A percentile compares a stretch with the other conserved stretches of the same genome.
phyloP scores from a whole-genome alignment of 495 filamentous ascomycete genomes.

The Annulohypoxylon moriforme region DNA sequence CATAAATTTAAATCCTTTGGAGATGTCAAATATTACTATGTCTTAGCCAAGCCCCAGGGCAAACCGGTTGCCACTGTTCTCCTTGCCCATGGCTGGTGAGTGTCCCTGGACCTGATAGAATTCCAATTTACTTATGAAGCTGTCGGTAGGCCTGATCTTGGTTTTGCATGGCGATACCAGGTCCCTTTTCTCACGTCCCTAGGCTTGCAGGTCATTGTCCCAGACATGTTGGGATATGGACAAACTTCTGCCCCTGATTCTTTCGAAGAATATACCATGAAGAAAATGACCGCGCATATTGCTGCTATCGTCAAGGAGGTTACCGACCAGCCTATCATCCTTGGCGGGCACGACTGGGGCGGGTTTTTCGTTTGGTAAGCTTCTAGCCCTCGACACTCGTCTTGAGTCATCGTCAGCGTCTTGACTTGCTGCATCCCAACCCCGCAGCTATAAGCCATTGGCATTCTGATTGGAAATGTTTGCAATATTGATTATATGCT shows the following conservation, averaged over 20 bases:
- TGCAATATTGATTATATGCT: neutral
- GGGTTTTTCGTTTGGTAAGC: slow-evolving; percentile 60
- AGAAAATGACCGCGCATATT: slow-evolving; percentile 76
- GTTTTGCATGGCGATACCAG: slow-evolving; percentile 82
- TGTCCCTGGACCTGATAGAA: neutral
- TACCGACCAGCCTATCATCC: slow-evolving; percentile 57
- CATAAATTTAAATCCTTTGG: slow-evolving; percentile 70
- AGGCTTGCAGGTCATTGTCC: slow-evolving; percentile 77
- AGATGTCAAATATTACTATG: slow-evolving; percentile 75
- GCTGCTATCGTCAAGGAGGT: slow-evolving; percentile 65
- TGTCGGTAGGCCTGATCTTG: slow-evolving; percentile 66
- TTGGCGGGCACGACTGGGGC: slow-evolving; percentile 92
- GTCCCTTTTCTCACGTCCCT: slow-evolving; percentile 78
- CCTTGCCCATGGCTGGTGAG: slow-evolving; percentile 68
- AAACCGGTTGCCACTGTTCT: slow-evolving; percentile 71
- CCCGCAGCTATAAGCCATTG: neutral
- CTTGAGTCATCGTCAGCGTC: neutral
- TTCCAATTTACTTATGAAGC: slow-evolving; percentile 56
- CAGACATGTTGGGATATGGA: slow-evolving; percentile 87
- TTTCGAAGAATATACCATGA: slow-evolving; percentile 70
- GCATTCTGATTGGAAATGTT: slow-evolving; percentile 48
- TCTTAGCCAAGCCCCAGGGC: slow-evolving; percentile 69
- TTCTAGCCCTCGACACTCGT: neutral
- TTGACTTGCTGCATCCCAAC: neutral
- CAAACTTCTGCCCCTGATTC: slow-evolving; percentile 70